Base-by-base conservation (phyloP, 495 filamentous ascomycete genomes). In the Penicillium robsamsonii region DNA sequence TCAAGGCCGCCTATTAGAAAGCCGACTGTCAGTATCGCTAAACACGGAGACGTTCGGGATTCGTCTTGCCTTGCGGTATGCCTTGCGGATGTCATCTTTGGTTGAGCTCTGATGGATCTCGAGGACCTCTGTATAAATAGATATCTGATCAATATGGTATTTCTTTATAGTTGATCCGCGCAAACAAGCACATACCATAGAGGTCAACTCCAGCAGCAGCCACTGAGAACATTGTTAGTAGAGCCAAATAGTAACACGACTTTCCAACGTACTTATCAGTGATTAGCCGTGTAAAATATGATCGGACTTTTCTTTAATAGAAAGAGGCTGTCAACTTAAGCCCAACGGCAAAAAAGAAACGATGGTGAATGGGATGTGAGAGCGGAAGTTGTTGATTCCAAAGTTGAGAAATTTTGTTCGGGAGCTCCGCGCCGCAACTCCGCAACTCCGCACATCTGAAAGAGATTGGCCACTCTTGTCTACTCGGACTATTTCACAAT, bases 61-160 rank as follows among this genome's bases (percentile, higher is more conserved):
- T 15, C 15, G 45, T 65, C 69, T 58, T 62, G 91, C 94, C 84
- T 96, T 97, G 73, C 92, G 89, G 73, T 97, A 98, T 40, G 94
- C 95, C 71, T 97, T 96, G 71, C 95, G 96, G 73, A 98, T 89
- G 55, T 97, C 91, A 60, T 87, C 81, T 65, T 90, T 89, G 66
- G 75, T 85, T 38, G 93, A 88, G 46, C 71, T 70, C 60, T 79
- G 84, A 55, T 83, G 74, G 60, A 97, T 76, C 41, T 85, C 87
- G 46, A 98, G 84, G 69, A 96, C 79, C 75, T 87, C 93, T 87
- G 58, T 55, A 37, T 25, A 20, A 44, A 55, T 22, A 37, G 18
- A 53, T 29, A 42, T 41, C 65, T 44, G 64, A 63, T 65, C 29
- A 67, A 50, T 45, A 30, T 41, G 46, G 20, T 10, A 27, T 25